Evolutionary conservation across 2,329 filamentous ascomycete species (phyloP).

Genomic region (Aspergillus awamori): DNA sequence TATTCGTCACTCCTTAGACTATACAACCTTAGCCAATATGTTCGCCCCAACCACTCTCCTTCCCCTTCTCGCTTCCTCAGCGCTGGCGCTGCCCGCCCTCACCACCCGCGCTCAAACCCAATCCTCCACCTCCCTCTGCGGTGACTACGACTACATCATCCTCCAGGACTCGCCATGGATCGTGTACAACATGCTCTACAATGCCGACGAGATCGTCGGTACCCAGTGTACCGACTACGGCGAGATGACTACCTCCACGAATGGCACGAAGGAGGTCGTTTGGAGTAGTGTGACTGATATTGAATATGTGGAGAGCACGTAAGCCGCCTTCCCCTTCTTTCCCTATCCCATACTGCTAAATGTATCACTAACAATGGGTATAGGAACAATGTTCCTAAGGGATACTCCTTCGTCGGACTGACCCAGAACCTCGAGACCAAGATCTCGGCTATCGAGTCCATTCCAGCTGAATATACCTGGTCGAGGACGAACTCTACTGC

Average conservation of each 20-base stretch:
- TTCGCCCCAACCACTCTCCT: neutral
- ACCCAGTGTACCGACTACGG: constrained; percentile 47
- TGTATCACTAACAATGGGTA: neutral
- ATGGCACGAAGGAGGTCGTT: constrained; percentile 39
- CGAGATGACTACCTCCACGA: constrained; percentile 29
- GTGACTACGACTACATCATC: constrained; percentile 31
- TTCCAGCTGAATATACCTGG: constrained; percentile 47
- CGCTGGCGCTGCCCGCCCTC: constrained; percentile 10
- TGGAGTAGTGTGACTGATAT: constrained; percentile 48
- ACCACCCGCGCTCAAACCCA: neutral
- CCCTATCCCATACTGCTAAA: neutral
- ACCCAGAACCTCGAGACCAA: constrained; percentile 47
- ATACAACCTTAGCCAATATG: neutral
- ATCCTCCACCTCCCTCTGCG: constrained; percentile 21
- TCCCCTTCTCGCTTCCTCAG: neutral
- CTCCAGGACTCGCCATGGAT: constrained; percentile 48
- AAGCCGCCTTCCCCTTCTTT: neutral
- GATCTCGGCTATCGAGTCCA: constrained; percentile 43
- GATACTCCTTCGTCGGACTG: constrained; percentile 50
- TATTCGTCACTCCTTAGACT: neutral
- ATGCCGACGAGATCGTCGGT: constrained; percentile 42
- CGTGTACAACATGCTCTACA: constrained; percentile 52
- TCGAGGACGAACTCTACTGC: constrained; percentile 43
- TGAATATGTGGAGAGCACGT: constrained; percentile 33
- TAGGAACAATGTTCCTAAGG: constrained; percentile 46